These are phyloP conservation scores for Pelargonium cotyledonis DNA, from an alignment of 441 rosid genomes.

Conservation along the genomic window DNA sequence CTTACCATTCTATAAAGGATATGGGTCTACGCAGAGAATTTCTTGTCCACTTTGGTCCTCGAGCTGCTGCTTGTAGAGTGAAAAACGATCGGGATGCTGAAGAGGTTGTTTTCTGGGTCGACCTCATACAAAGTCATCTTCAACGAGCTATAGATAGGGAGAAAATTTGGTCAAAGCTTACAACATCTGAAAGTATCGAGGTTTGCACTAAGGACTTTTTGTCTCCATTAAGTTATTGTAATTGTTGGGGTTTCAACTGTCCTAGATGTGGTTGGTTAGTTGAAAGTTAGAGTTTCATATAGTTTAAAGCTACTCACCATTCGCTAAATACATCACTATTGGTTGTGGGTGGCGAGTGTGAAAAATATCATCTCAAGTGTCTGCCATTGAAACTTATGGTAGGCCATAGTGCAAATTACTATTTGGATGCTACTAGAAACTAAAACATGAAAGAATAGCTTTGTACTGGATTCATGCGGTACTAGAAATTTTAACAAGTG, in stretches of 20 bases:
- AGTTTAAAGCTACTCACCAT: background rate
- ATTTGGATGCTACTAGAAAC: conserved; percentile 1
- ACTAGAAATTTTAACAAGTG: background rate
- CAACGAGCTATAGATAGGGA: conserved; percentile 88
- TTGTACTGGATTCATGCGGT: background rate
- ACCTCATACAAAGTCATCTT: conserved; percentile 81
- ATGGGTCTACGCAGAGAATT: conserved; percentile 80
- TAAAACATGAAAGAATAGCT: background rate
- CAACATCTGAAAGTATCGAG: conserved; percentile 96
- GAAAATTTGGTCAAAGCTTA: conserved; percentile 91
- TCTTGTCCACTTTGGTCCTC: conserved; percentile 92
- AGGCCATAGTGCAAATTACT: background rate
- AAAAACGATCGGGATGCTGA: conserved; percentile 59
- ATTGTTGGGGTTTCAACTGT: conserved; percentile 4
- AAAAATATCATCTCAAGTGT: background rate
- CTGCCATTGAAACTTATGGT: background rate
- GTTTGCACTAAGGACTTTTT: conserved; percentile 37
- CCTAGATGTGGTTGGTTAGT: conserved; percentile 1
- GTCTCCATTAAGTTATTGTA: conserved; percentile 3
- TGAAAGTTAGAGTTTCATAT: conserved; percentile 9
- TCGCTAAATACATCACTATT: background rate
- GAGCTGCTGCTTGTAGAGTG: conserved; percentile 75
- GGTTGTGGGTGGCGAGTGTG: conserved; percentile 7
- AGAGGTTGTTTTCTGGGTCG: conserved; percentile 91
- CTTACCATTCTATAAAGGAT: conserved; percentile 61